Evolutionary conservation across 2,329 filamentous ascomycete species (phyloP).

Genomic region (Penicillium corylophilum): DNA sequence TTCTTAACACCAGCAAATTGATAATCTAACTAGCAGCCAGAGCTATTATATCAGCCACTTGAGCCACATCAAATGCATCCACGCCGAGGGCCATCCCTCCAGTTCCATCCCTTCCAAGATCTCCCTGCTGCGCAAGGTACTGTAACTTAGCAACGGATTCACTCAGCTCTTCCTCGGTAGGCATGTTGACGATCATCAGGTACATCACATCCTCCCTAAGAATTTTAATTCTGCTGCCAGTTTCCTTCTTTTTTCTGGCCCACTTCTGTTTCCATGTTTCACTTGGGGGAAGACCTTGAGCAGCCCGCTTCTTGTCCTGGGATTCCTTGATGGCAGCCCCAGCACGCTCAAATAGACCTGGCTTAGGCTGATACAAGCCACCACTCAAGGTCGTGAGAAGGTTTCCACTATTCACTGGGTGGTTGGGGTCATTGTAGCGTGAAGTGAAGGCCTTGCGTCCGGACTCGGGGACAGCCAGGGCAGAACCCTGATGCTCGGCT

Average conservation of each 20-base stretch:
- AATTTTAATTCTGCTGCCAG: neutral
- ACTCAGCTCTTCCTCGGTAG: neutral
- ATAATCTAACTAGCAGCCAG: no score
- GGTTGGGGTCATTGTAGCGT: neutral
- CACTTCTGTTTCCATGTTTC: neutral
- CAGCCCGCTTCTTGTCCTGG: neutral
- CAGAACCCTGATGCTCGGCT: neutral
- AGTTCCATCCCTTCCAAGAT: neutral
- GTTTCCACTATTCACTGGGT: neutral
- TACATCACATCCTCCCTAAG: neutral
- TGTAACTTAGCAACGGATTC: neutral
- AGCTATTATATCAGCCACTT: no score
- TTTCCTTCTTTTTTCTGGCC: neutral
- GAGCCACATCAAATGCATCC: neutral
- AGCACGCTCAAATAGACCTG: neutral
- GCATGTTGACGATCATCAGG: neutral
- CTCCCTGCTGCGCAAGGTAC: neutral
- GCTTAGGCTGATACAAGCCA: neutral
- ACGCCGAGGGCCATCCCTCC: neutral
- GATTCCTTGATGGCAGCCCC: neutral
- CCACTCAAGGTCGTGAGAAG: neutral
- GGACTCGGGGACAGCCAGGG: neutral
- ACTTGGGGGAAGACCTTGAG: neutral
- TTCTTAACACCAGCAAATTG: no score
- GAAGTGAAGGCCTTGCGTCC: neutral